Conservation (phyloP, 2,329 filamentous ascomycete species). For the Trichoderma guizhouense region DNA sequence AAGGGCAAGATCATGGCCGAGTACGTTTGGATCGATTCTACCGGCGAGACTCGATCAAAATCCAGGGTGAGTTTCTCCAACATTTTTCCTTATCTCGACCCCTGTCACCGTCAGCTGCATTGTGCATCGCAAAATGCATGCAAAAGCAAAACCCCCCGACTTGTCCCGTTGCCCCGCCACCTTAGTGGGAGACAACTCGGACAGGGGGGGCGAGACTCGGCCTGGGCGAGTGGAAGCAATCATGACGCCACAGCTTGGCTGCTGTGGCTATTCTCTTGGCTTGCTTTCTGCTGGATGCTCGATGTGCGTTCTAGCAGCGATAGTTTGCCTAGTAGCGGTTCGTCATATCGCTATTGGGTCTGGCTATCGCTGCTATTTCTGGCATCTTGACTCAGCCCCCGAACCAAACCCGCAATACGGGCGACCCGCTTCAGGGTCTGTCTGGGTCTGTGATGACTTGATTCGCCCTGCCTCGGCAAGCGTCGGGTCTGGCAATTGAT, state of each 20-base stretch:
- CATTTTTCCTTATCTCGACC: conserved; percentile 8
- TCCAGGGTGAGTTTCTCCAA: conserved; percentile 70
- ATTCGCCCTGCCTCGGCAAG: conserved; percentile 2
- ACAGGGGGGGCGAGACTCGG: neutral
- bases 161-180: conserved; percentile 19
- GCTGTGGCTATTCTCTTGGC: neutral
- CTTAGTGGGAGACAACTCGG: neutral
- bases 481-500: conserved; percentile 1
- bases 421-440: neutral
- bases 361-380: neutral
- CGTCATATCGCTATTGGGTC: neutral
- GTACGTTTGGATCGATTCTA: conserved; percentile 92
- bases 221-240: neutral
- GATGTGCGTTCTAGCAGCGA: neutral
- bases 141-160: conserved; percentile 8
- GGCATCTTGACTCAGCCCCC: neutral
- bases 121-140: neutral
- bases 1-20: conserved; percentile 86
- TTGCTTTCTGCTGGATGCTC: neutral
- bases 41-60: conserved; percentile 85
- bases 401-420: neutral
- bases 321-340: neutral
- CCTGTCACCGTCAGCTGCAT: conserved; percentile 1
- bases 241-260: neutral
- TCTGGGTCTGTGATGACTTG: neutral